Evolutionary conservation across 257 asterid genomes (phyloP), one percentile per base, ranked within the genome.

Genomic region (Ballota nigra): DNA sequence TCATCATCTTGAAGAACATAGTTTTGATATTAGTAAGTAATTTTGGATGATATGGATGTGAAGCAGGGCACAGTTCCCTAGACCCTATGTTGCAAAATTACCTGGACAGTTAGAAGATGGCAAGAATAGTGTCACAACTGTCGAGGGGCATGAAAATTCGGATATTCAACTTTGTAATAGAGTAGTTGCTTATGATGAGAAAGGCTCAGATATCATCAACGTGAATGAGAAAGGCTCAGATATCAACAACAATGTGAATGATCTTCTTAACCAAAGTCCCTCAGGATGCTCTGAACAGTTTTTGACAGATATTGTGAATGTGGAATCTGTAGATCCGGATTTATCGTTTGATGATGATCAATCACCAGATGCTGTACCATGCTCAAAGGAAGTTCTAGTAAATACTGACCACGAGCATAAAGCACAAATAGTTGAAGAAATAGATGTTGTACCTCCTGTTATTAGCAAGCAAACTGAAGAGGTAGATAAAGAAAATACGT

Each of bases 31-130:
- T 19, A 19, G 20, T 26, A 7, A 33, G 52, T 75, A 58, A 75
- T 31, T 34, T 20, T 20, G 36, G 20, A 45, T 67, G 64, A 59
- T 75, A 31, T 47, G 18, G 33, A 59, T 56, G 18, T 67, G 60
- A 67, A 58, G 47, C 79, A 75, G 79, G 74, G 63, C 45, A 31
- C 74, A 45, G 18, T 47, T 33, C 36, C 74, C 70, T 66, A 59
- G 57, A 31, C 43, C 11, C n/a, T 31, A 47, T 13, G 33, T 49
- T 67, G 43, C 69, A 29, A 47, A 66, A 59, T 47, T 68, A 20
- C 38, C 71, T 13, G 70, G 49, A 59, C 70, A 31, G 28, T 68
- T 28, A 8, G 78, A 66, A 28, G 41, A 66, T 45, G 55, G 52
- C 53, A 74, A 52, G 67, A 73, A 64, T 65, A 41, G 67, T 64